Evolutionary conservation across 345 rosid genomes (phyloP).

Genomic region (Atalantia buxifolia): DNA sequence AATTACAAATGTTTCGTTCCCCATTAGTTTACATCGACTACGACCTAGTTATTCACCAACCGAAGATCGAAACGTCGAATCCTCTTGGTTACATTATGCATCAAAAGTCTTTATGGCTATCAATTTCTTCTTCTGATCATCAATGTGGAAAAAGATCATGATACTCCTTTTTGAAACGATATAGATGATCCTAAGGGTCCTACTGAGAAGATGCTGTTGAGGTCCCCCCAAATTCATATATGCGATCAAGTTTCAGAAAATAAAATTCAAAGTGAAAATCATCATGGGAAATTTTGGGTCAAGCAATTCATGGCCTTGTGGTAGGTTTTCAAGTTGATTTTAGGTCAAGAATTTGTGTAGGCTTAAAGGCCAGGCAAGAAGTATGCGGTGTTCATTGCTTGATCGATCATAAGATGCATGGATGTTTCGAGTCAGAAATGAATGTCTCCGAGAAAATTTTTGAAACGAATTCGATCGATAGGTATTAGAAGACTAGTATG

Average conservation of each 20-base stretch:
- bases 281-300: conserved; percentile 14
- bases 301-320: not conserved
- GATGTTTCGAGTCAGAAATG: not conserved
- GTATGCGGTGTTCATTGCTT: not conserved
- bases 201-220: conserved; percentile 29
- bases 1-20: conserved; percentile 2
- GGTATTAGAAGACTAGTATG: not conserved
- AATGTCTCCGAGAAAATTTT: not conserved
- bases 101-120: conserved; percentile 38
- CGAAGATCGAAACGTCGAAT: conserved; percentile 42
- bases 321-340: conserved; percentile 5
- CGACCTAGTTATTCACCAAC: conserved; percentile 37
- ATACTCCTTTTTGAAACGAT: conserved; percentile 51
- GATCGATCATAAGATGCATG: not conserved
- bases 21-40: conserved; percentile 16
- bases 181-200: conserved; percentile 44
- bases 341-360: not conserved
- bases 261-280: conserved; percentile 32
- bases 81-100: conserved; percentile 16
- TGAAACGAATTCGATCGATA: not conserved
- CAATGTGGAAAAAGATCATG: not conserved
- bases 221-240: conserved; percentile 21
- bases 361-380: not conserved
- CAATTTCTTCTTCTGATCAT: conserved; percentile 21
- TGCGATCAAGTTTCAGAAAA: conserved; percentile 21